Conservation (phyloP, 2,329 filamentous ascomycete genomes). For the Erysiphe pulchra region DNA sequence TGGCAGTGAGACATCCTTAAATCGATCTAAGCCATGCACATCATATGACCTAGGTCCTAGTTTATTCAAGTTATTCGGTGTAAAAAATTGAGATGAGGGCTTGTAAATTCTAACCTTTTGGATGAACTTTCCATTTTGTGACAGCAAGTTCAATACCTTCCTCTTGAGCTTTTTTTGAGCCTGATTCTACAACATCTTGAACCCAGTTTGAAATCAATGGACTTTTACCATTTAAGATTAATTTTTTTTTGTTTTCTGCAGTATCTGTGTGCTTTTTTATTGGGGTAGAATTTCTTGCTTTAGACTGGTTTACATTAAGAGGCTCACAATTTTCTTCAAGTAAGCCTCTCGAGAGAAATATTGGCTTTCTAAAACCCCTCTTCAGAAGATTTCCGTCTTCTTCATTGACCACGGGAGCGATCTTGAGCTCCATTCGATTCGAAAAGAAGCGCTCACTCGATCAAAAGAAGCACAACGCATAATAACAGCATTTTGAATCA, state of each 20-base stretch:
- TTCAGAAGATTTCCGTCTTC: neutral
- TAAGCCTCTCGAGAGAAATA: neutral
- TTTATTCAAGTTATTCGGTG: no score
- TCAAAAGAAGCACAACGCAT: neutral
- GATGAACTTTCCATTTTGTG: neutral
- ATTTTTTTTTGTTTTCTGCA: neutral
- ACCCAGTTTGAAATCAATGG: neutral
- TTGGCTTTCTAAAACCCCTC: neutral
- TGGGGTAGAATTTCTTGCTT: neutral
- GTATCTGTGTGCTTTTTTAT: neutral
- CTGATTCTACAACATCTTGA: neutral
- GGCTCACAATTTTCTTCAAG: no score
- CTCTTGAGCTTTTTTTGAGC: conserved; percentile 1
- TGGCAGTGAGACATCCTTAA: no score
- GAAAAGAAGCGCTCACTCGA: neutral
- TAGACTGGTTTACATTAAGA: neutral
- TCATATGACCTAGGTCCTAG: no score
- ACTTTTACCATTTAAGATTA: no score
- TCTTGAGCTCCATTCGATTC: neutral
- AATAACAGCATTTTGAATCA: neutral
- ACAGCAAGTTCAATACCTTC: conserved; percentile 1
- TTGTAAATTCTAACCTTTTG: neutral
- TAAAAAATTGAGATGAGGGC: no score
- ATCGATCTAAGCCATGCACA: no score
- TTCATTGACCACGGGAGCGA: neutral